Evolutionary conservation across 768 basidiomycete genomes (phyloP).

Genomic region (Lentinula detonsa): DNA sequence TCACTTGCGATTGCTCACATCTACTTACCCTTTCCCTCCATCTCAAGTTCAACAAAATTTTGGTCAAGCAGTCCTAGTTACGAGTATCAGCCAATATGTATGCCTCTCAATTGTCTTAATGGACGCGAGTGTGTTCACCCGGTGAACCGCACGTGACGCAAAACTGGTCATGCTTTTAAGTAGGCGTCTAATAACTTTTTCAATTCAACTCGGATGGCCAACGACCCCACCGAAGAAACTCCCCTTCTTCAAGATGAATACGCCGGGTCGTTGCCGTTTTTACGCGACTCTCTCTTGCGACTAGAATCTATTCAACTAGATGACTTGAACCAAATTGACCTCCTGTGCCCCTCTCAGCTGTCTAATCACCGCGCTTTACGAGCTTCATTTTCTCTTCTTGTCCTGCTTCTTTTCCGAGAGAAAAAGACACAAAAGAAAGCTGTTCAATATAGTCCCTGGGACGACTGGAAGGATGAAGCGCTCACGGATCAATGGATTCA

Average conservation of each 20-base stretch:
- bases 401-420: constrained; percentile 22
- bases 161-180: too few relatives aligned
- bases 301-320: not conserved
- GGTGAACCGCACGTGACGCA: too few relatives aligned
- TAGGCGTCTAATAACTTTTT: constrained; percentile 1
- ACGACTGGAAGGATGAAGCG: constrained; percentile 31
- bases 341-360: not conserved
- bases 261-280: constrained; percentile 11
- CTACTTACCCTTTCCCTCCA: too few relatives aligned
- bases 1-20: too few relatives aligned
- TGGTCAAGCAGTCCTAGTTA: too few relatives aligned
- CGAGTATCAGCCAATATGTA: too few relatives aligned
- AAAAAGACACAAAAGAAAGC: constrained; percentile 12
- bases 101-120: too few relatives aligned
- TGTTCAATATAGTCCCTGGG: constrained; percentile 31
- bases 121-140: too few relatives aligned
- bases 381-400: constrained; percentile 23
- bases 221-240: constrained; percentile 13
- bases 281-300: not conserved
- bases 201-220: constrained; percentile 1
- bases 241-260: constrained; percentile 15
- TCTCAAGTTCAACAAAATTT: too few relatives aligned
- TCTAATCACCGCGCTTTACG: not conserved
- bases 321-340: not conserved
- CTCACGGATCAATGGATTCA: constrained; percentile 17